Conservation (phyloP, 2,329 filamentous ascomycete species). For the Colletotrichum aenigma region DNA sequence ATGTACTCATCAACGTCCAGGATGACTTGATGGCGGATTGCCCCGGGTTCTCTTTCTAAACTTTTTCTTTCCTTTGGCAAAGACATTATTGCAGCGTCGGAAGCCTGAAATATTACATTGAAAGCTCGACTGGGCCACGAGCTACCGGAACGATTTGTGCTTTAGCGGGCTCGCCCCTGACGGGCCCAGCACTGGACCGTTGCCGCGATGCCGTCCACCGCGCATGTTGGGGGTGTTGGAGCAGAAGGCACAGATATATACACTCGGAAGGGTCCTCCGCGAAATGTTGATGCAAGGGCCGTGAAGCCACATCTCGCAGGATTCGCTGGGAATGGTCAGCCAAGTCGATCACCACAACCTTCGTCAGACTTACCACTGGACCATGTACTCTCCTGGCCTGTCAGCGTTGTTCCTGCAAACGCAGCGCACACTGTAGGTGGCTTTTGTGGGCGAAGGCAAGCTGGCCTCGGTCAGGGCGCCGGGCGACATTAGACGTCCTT, state of each 20-base stretch:
- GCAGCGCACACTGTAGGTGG: conserved; percentile 55
- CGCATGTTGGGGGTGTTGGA: conserved; percentile 62
- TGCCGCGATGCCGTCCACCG: conserved; percentile 48
- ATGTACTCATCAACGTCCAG: conserved; percentile 25
- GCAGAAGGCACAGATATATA: conserved; percentile 70
- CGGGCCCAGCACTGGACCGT: conserved; percentile 30
- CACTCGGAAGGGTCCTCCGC: conserved; percentile 58
- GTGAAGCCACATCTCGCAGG: conserved; percentile 70
- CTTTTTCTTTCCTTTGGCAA: not conserved
- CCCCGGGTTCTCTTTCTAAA: conserved; percentile 7
- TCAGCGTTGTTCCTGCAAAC: conserved; percentile 54
- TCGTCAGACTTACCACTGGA: conserved; percentile 60
- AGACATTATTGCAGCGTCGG: not conserved
- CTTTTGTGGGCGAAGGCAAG: conserved; percentile 48
- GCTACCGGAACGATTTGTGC: conserved; percentile 51
- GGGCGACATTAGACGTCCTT: conserved; percentile 51
- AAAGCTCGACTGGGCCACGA: not conserved
- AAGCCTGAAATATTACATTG: not conserved
- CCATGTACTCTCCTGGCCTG: conserved; percentile 58
- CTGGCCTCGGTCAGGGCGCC: conserved; percentile 55
- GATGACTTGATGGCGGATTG: conserved; percentile 8
- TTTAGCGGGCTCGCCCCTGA: conserved; percentile 43
- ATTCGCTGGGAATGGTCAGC: conserved; percentile 51
- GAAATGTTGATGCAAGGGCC: conserved; percentile 67
- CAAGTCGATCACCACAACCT: not conserved